These are phyloP conservation scores for Chalciporus piperatus DNA, from an alignment of 768 basidiomycete genomes.

Conservation along the genomic window DNA sequence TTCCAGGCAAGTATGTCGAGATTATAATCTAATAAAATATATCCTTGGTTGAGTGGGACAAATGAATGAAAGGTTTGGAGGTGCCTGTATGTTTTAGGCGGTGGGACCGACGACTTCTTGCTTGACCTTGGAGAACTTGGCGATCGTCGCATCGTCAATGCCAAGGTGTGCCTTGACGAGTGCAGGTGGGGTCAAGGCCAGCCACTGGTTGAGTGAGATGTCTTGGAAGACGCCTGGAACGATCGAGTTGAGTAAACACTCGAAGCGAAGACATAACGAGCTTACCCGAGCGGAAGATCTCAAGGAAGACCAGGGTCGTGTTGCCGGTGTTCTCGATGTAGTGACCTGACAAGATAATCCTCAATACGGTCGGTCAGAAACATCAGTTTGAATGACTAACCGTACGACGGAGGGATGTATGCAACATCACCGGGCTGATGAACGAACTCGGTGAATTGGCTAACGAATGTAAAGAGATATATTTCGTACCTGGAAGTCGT, in stretches of 20 bases:
- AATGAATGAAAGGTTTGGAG: no score
- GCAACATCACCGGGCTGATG: conserved; percentile 31
- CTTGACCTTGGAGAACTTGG: conserved; percentile 50
- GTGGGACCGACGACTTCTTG: conserved; percentile 41
- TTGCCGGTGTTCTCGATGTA: conserved; percentile 69
- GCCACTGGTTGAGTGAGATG: conserved; percentile 57
- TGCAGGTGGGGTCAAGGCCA: conserved; percentile 56
- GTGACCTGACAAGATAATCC: conserved; percentile 41
- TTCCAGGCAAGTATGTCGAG: no score
- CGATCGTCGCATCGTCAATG: conserved; percentile 49
- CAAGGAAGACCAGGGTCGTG: conserved; percentile 53
- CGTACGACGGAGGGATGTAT: conserved; percentile 25
- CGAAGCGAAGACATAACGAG: not conserved
- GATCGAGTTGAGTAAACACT: not conserved
- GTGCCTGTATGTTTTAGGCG: not conserved
- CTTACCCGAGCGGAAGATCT: conserved; percentile 58
- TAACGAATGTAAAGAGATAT: not conserved
- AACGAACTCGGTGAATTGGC: not conserved
- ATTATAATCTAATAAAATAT: no score
- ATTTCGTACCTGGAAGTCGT: conserved; percentile 41
- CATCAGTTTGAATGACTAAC: conserved; percentile 4
- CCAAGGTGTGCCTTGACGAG: conserved; percentile 63
- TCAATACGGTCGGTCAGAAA: not conserved
- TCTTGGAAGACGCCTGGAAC: conserved; percentile 48
- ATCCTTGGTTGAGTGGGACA: no score